Conservation (phyloP, 768 basidiomycete genomes). For the Lactifluus subvellereus region DNA sequence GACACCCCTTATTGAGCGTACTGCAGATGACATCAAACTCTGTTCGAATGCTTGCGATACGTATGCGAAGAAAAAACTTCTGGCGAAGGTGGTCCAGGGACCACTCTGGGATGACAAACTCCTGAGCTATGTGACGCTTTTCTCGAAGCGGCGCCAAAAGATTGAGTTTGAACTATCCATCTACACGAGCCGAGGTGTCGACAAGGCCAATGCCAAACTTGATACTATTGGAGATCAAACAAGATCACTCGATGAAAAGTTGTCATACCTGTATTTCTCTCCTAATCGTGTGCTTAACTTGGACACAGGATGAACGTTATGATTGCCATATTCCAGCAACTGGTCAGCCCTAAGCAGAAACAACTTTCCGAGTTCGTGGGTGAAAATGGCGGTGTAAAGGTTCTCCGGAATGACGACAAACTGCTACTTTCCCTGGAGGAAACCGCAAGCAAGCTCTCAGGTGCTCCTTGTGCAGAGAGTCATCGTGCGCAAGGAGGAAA, state of each 20-base stretch:
- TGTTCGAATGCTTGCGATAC: constrained; percentile 34
- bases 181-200: constrained; percentile 24
- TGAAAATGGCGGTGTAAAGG: constrained; percentile 26
- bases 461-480: neutral
- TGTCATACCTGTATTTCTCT: neutral
- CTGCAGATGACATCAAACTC: constrained; percentile 30
- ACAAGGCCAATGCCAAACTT: constrained; percentile 10
- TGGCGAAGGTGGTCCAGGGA: constrained; percentile 30
- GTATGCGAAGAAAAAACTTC: constrained; percentile 30
- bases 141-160: constrained; percentile 26
- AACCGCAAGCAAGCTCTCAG: constrained; percentile 9
- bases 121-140: constrained; percentile 25
- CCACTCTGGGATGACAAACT: constrained; percentile 29
- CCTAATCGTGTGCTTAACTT: neutral
- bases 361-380: constrained; percentile 12
- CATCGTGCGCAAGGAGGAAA: neutral
- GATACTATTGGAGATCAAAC: constrained; percentile 3
- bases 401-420: constrained; percentile 24
- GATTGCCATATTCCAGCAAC: constrained; percentile 17
- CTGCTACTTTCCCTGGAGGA: constrained; percentile 23
- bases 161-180: constrained; percentile 32
- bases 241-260: constrained; percentile 21
- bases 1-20: constrained; percentile 28
- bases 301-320: constrained; percentile 20
- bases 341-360: constrained; percentile 19